phyloP scores from a whole-genome alignment of 116 monocot species.

The Cymodocea nodosa region DNA sequence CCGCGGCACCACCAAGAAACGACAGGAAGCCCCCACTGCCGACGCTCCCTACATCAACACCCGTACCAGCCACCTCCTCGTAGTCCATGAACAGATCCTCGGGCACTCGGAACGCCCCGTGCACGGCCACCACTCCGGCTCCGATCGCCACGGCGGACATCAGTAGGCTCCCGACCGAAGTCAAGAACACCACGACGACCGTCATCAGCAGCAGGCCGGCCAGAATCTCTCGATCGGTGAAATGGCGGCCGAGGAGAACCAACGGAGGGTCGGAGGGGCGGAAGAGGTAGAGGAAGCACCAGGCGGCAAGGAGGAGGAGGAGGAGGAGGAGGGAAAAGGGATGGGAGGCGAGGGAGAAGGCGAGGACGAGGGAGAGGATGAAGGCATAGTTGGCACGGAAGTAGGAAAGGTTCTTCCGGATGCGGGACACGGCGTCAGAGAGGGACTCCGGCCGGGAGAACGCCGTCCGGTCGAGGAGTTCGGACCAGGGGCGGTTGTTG shows the following conservation, averaged over 20 bases:
- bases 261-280: conserved; percentile 50
- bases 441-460: conserved; percentile 61
- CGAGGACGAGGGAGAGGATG: conserved; percentile 46
- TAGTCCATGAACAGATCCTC: conserved; percentile 37
- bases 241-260: conserved; percentile 52
- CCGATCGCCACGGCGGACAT: conserved; percentile 60
- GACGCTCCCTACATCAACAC: neutral
- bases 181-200: conserved; percentile 54
- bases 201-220: conserved; percentile 41
- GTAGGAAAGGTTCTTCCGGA: conserved; percentile 72
- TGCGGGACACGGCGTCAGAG: conserved; percentile 63
- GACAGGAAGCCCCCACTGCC: conserved; percentile 22
- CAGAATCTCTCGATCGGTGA: conserved; percentile 74
- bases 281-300: conserved; percentile 56
- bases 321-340: conserved; percentile 71
- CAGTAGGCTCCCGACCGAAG: conserved; percentile 68
- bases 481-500: conserved; percentile 7
- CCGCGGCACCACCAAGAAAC: conserved; percentile 17
- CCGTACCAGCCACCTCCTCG: conserved; percentile 6
- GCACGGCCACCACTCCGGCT: conserved; percentile 41
- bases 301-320: conserved; percentile 51
- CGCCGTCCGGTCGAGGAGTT: conserved; percentile 16
- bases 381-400: conserved; percentile 74
- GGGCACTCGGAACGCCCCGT: conserved; percentile 64
- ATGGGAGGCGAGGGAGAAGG: conserved; percentile 62